Percentiles rank a stretch among this genome's conserved stretches.
Evolutionary conservation across 352 stramenopile species (phyloP).

Genomic region (Globisporangium nagaii): DNA sequence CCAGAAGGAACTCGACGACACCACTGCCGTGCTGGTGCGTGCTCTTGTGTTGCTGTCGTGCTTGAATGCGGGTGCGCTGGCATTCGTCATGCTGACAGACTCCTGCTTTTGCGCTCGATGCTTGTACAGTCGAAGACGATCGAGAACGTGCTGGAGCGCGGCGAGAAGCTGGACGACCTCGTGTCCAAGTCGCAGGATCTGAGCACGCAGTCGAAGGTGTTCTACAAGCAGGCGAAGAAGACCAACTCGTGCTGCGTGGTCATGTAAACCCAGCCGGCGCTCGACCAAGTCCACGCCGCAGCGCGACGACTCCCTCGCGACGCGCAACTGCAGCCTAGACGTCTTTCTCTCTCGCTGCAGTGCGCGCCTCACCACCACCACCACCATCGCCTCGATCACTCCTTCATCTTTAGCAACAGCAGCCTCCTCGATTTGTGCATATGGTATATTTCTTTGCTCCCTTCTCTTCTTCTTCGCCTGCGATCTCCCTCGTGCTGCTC

Average conservation of each 20-base stretch:
- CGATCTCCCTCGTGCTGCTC: too few species aligned
- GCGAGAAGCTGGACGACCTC: slow-evolving; percentile 98
- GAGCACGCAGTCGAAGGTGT: slow-evolving; percentile 98
- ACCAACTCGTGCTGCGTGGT: slow-evolving; percentile 98
- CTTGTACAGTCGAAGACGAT: slow-evolving; percentile 94
- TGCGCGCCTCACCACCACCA: not conserved
- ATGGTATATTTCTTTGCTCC: slow-evolving; percentile 26
- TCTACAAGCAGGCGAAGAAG: slow-evolving; percentile 99
- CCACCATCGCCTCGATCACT: slow-evolving; percentile 1
- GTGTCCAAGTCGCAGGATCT: slow-evolving; percentile 98
- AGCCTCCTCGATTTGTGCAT: slow-evolving; percentile 23
- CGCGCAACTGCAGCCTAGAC: not conserved
- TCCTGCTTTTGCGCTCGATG: slow-evolving; percentile 1
- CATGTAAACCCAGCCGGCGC: slow-evolving; percentile 46
- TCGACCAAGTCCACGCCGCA: not conserved
- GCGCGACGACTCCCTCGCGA: not conserved
- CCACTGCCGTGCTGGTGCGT: slow-evolving; percentile 93
- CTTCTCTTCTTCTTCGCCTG: not conserved
- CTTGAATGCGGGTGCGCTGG: not conserved
- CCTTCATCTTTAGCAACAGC: not conserved
- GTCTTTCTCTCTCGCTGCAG: slow-evolving; percentile 3
- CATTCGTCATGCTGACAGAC: not conserved
- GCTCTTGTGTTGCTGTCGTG: not conserved
- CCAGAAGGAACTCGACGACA: slow-evolving; percentile 99
- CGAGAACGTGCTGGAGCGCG: slow-evolving; percentile 97